A percentile compares a stretch with the other conserved stretches of the same genome.
phyloP scores from a whole-genome alignment of 805 yeast species.

The Candida morakotiae region DNA sequence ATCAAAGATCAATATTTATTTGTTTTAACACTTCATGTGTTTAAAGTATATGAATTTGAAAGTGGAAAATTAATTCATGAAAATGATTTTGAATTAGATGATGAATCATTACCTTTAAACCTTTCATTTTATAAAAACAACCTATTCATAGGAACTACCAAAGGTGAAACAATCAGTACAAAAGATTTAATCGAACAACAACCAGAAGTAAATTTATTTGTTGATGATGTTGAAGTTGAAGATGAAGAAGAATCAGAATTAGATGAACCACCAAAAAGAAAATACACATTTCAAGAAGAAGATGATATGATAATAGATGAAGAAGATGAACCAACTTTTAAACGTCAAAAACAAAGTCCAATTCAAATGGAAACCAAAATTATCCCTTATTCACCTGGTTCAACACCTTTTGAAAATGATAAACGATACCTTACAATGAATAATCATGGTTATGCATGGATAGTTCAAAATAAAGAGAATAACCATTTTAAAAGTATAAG shows the following conservation, averaged over 20 bases:
- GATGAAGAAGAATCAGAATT: conserved; percentile 3
- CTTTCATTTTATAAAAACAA: conserved; percentile 23
- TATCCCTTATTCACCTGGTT: conserved; percentile 78
- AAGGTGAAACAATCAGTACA: conserved; percentile 34
- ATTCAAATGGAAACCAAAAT: conserved; percentile 12
- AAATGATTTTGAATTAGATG: conserved; percentile 21
- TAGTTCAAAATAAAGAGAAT: conserved; percentile 44
- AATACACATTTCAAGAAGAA: conserved; percentile 20
- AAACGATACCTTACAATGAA: conserved; percentile 81
- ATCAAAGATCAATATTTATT: conserved; percentile 4
- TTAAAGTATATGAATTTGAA: conserved; percentile 51
- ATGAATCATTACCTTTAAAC: conserved; percentile 18
- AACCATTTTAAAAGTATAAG: conserved; percentile 42
- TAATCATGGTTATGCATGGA: conserved; percentile 75
- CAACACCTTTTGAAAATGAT: conserved; percentile 61
- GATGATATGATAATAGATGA: conserved; percentile 35
- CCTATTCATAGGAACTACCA: conserved; percentile 39
- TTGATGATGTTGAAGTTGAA: conserved; percentile 31
- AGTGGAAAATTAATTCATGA: conserved; percentile 23
- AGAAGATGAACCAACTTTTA: conserved; percentile 20
- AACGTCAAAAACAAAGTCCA: conserved; percentile 12
- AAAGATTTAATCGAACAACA: conserved; percentile 36
- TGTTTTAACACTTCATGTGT: conserved; percentile 5
- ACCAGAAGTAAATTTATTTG: conserved; percentile 36
- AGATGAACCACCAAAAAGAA: conserved; percentile 2